A percentile compares a stretch with the other conserved stretches of the same genome.
These are phyloP conservation scores for Cordia subcordata DNA, from an alignment of 257 asterid genomes.

Conservation along the genomic window DNA sequence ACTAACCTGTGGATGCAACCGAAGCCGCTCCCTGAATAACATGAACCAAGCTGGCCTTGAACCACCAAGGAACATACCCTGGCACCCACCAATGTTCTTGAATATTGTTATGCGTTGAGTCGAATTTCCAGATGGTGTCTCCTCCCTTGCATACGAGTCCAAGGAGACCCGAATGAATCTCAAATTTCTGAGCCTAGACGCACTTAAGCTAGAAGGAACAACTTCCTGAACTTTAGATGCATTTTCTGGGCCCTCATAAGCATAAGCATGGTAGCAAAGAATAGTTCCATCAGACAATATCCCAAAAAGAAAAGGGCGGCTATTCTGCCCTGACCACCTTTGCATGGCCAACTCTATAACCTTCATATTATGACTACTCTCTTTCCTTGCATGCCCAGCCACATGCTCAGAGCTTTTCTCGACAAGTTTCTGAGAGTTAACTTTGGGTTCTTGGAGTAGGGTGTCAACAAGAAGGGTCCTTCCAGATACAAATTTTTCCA, in stretches of 20 bases:
- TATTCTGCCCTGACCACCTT: conserved; percentile 71
- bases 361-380: conserved; percentile 48
- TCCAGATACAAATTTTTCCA: conserved; percentile 79
- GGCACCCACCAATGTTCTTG: conserved; percentile 88
- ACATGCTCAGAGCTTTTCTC: conserved; percentile 43
- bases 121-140: conserved; percentile 52
- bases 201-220: conserved; percentile 43
- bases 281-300: conserved; percentile 90
- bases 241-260: conserved; percentile 67
- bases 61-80: conserved; percentile 81
- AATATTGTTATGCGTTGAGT: conserved; percentile 63
- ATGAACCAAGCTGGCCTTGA: conserved; percentile 88
- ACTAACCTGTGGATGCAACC: conserved; percentile 90
- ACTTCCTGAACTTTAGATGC: conserved; percentile 50
- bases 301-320: conserved; percentile 84
- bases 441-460: conserved; percentile 38
- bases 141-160: conserved; percentile 79
- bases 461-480: conserved; percentile 61
- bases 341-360: conserved; percentile 93
- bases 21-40: conserved; percentile 89
- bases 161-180: conserved; percentile 68
- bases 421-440: conserved; percentile 27
- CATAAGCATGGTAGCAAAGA: conserved; percentile 85
- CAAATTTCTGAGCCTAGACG: conserved; percentile 84
- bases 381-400: conserved; percentile 57